phyloP scores from a whole-genome alignment of 1,139 yeast species.

The Lodderomyces margitis region DNA sequence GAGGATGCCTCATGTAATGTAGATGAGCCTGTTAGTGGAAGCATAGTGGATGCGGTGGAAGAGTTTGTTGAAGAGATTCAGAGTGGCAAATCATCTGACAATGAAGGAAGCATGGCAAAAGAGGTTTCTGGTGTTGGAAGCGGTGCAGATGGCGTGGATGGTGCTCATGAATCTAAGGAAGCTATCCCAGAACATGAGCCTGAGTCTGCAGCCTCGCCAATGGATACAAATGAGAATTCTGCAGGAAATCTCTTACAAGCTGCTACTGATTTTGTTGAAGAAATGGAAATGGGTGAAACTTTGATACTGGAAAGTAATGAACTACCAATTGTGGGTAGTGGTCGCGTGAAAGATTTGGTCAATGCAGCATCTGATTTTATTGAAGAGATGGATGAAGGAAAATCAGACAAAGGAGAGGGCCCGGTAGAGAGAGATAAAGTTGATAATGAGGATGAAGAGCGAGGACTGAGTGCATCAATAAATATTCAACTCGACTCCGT shows the following conservation, averaged over 20 bases:
- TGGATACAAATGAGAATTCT: not conserved
- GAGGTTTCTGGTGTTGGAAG: not conserved
- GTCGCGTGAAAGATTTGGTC: not conserved
- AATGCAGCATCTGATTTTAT: constrained; percentile 1
- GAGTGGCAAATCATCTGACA: no score
- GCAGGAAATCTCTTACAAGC: not conserved
- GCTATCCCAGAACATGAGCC: not conserved
- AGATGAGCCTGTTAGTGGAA: no score
- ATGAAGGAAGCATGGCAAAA: no score
- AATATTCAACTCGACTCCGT: not conserved
- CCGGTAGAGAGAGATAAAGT: not conserved
- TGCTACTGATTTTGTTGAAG: not conserved
- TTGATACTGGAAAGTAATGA: not conserved
- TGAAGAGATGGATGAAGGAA: constrained; percentile 1
- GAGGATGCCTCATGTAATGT: not conserved
- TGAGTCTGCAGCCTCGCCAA: no score
- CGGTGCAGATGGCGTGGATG: constrained; percentile 1
- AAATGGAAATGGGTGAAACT: constrained; percentile 2
- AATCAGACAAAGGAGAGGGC: not conserved
- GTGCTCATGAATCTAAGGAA: not conserved
- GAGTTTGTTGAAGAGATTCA: not conserved
- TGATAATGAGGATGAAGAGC: not conserved
- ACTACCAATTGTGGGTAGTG: not conserved
- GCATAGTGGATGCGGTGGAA: not conserved
- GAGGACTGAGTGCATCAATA: not conserved